Conservation (phyloP, 176 grass and related monocot genomes). For the bread wheat (Triticum aestivum) region DNA sequence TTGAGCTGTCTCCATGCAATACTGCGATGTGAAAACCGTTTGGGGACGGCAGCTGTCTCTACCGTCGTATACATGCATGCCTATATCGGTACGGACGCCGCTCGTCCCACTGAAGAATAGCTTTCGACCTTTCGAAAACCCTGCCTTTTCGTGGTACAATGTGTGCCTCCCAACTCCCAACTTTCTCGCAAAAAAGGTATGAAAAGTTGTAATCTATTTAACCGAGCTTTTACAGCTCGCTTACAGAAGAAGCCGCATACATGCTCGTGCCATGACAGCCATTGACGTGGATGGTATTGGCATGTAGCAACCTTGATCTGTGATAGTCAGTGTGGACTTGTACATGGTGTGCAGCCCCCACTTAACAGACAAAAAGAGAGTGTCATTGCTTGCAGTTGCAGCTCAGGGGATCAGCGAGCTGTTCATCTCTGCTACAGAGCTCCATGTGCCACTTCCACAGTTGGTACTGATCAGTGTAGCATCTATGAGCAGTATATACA, state of each 20-base stretch:
- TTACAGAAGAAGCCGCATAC: neutral
- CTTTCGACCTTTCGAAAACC: conserved; percentile 3
- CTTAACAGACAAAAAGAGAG: neutral
- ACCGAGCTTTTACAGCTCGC: neutral
- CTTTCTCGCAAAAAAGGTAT: neutral
- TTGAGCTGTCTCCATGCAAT: neutral
- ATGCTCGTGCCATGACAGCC: neutral
- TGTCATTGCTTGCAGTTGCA: conserved; percentile 42
- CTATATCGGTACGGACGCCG: neutral
- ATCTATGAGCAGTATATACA: neutral
- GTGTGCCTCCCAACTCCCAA: conserved; percentile 16
- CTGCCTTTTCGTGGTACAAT: neutral
- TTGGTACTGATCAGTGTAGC: neutral
- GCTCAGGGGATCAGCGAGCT: conserved; percentile 9
- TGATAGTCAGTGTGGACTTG: neutral
- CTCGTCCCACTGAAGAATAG: neutral
- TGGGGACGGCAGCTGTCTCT: neutral
- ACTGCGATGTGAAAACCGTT: neutral
- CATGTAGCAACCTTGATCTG: neutral
- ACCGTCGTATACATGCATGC: neutral
- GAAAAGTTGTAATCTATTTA: neutral
- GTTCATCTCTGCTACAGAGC: conserved; percentile 29
- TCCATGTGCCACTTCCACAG: neutral
- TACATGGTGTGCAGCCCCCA: conserved; percentile 28
- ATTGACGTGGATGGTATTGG: conserved; percentile 3